phyloP scores from a whole-genome alignment of 345 rosid species.

The Brassica napus region DNA sequence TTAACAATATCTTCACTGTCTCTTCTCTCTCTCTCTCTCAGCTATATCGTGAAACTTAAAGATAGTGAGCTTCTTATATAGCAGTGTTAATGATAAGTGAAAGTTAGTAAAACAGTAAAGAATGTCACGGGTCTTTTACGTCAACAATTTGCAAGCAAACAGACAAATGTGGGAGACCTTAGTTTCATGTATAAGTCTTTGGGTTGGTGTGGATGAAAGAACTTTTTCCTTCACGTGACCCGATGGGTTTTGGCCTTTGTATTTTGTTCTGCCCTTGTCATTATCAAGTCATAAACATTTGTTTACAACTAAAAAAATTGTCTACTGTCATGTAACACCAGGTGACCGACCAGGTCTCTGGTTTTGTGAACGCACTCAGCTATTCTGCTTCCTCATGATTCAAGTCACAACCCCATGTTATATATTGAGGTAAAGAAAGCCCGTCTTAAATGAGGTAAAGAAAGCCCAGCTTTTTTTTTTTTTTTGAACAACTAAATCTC shows the following conservation, averaged over 20 bases:
- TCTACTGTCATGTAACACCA: too few relatives aligned
- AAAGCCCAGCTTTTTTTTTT: too few relatives aligned
- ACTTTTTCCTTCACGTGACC: not conserved
- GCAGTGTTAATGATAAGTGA: not conserved
- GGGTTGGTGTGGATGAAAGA: not conserved
- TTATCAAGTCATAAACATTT: not conserved
- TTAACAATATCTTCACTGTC: not conserved
- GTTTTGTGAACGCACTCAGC: too few relatives aligned
- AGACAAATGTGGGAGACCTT: slow-evolving; percentile 21
- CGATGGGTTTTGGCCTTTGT: not conserved
- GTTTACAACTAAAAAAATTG: not conserved
- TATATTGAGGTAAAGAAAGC: too few relatives aligned
- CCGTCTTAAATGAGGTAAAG: too few relatives aligned
- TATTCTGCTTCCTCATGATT: too few relatives aligned
- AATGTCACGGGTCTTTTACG: not conserved
- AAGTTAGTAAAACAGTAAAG: not conserved
- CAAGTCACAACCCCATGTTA: too few relatives aligned
- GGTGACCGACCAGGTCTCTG: too few relatives aligned
- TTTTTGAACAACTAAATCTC: too few relatives aligned
- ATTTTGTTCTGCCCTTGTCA: not conserved
- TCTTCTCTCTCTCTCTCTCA: not conserved
- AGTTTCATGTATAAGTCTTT: not conserved
- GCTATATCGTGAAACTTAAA: not conserved
- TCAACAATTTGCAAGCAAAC: not conserved
- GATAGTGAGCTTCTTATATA: slow-evolving; percentile 17